These are phyloP conservation scores for Dioscorea zingiberensis DNA, from an alignment of 106 monocot genomes.

Conservation along the genomic window DNA sequence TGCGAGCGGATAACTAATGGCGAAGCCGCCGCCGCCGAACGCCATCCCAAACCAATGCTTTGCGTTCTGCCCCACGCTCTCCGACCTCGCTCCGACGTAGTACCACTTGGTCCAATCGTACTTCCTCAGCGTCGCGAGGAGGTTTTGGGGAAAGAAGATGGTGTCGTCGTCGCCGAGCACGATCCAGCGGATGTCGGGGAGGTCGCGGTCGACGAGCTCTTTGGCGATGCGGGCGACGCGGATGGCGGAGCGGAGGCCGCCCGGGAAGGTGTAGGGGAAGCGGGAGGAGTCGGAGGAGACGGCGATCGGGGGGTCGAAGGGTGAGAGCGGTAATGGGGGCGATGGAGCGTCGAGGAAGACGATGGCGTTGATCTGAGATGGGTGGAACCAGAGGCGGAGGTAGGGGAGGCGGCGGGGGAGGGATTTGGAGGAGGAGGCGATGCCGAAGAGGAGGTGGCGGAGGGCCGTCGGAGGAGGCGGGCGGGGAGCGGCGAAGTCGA, in stretches of 20 bases:
- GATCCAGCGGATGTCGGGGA: conserved; percentile 48
- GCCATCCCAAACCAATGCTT: conserved; percentile 72
- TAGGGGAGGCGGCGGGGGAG: conserved; percentile 30
- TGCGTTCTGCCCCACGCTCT: conserved; percentile 57
- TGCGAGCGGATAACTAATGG: conserved; percentile 77
- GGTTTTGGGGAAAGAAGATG: conserved; percentile 68
- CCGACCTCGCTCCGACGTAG: conserved; percentile 72
- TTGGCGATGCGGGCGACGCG: conserved; percentile 51
- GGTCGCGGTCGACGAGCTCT: conserved; percentile 23
- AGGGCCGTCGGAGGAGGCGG: conserved; percentile 8
- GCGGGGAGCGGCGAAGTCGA: not conserved
- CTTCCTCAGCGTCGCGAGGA: conserved; percentile 40
- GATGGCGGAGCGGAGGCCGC: conserved; percentile 57
- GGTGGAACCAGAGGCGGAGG: conserved; percentile 59
- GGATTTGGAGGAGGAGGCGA: conserved; percentile 52
- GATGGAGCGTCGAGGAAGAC: conserved; percentile 50
- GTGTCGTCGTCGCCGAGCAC: conserved; percentile 95
- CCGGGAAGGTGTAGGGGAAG: conserved; percentile 55
- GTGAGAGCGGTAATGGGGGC: not conserved
- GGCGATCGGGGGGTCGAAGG: conserved; percentile 13
- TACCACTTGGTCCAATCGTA: conserved; percentile 55
- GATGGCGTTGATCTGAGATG: conserved; percentile 21
- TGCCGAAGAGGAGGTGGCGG: conserved; percentile 66
- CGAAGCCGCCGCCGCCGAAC: conserved; percentile 80
- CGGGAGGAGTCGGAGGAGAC: conserved; percentile 37